Conservation (phyloP, 129 eudicot species). For the Flaveria ramosissima region DNA sequence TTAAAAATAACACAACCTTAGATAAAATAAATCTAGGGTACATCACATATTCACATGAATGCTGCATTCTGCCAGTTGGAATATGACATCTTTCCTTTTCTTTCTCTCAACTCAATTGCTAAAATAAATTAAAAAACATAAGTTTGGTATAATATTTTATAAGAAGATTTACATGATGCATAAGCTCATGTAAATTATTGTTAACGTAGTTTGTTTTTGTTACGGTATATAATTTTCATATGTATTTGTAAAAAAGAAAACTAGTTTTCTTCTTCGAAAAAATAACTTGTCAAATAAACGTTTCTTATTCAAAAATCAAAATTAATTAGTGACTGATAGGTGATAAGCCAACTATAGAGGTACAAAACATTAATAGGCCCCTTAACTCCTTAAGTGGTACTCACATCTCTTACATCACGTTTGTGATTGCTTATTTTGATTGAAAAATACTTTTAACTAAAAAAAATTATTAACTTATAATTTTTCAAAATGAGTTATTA, state of each 20-base stretch:
- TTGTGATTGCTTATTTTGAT: too few species aligned
- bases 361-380: background rate
- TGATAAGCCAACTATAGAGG: background rate
- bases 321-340: background rate
- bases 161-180: too few species aligned
- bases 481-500: too few species aligned
- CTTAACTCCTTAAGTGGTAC: background rate
- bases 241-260: too few species aligned
- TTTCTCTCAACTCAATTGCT: background rate
- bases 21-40: background rate
- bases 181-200: too few species aligned
- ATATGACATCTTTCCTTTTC: background rate
- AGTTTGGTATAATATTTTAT: too few species aligned
- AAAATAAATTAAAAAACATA: background rate
- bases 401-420: background rate
- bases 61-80: background rate
- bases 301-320: background rate
- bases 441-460: too few species aligned
- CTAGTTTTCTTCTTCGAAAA: background rate
- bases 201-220: too few species aligned
- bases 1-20: too few species aligned
- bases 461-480: too few species aligned
- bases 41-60: too few species aligned
- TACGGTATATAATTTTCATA: too few species aligned
- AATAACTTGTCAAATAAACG: background rate